Base-by-base conservation (phyloP, 2,329 filamentous ascomycete species). In the Sphaerostilbella broomeana region DNA sequence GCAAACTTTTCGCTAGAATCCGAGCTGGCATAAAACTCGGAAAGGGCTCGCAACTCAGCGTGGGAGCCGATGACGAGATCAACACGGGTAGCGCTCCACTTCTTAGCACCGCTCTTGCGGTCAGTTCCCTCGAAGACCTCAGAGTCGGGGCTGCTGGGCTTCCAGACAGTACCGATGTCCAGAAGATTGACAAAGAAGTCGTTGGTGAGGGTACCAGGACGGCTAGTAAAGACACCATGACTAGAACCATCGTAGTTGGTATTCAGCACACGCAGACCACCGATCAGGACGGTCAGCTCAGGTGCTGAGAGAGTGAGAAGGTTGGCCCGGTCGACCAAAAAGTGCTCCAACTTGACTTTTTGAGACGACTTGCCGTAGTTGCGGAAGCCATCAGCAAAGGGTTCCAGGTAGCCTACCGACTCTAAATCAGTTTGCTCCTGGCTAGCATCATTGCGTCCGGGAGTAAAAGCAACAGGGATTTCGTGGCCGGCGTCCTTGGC, bases 151-250 rank as follows among this genome's bases (percentile, higher is more conserved):
- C 66, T 47, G 26, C 63, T 63, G 15, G 52, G 25, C 50, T 51
- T 52, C 84, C 84, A 88, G 16, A 63, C 67, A 6, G 73, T 84
- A 59, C 62, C 65, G 52, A 72, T 75, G 54, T 86, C 82, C 17
- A 89, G 73, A 2, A 89, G 69, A 65, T 88, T 87, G 61, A 85
- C 73, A 55, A 89, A 89, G 72, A 86, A 89, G 65, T 88, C 84
- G 62, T 84, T 87, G 55, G 78, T 84, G 52, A 89, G 69, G 50
- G 75, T 62, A 28, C 84, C 84, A 1, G 81, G 79, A 6, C 68
- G 69, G 50, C 71, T 69, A 41, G 84, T 89, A 54, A 88, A 70
- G 42, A 88, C 72, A 43, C 84, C 84, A 42, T 75, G 62, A 17
- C 67, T 56, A 1, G 81, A 85, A 28, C 79, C 79, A 51, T 88